Evolutionary conservation across 306 rosid species (phyloP), one percentile per base, ranked within the genome.

Genomic region (Trichosanthes cucumerina): DNA sequence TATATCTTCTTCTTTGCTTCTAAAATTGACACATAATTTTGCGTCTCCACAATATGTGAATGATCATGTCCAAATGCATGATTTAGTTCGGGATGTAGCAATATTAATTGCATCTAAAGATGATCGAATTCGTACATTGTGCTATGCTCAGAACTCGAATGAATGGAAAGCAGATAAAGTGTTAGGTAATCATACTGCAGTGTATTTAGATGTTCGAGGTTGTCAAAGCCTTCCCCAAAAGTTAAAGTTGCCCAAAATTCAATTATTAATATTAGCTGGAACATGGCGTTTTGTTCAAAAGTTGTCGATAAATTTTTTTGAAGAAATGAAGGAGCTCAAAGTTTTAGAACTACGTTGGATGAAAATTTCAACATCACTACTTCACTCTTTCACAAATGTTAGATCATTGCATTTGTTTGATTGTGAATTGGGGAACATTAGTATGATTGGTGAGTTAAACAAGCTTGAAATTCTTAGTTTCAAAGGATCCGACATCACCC

Each of bases 41-140:
- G n/a, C n/a, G n/a, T n/a, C n/a, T n/a, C n/a, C n/a, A n/a, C n/a
- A n/a, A n/a, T n/a, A n/a, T n/a, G n/a, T n/a, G n/a, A n/a, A n/a
- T n/a, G n/a, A n/a, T n/a, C n/a, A n/a, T n/a, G n/a, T n/a, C n/a
- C n/a, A n/a, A 58, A 78, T 82, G 81, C 84, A 82, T 1, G 81
- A 78, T 38, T 0, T 82, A 4, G 50, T 78, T 34, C 75, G 79
- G 4, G 81, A 82, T 69, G 84, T 77, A 77, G 63, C 64, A 47
- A 57, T 77, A 57, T 4, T 0, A 0, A 82, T 82, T 50, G 62
- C 82, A 13, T 70, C 65, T 3, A 24, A 21, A 44, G 59, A 82
- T 18, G 63, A 6, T 1, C 60, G 23, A 19, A 74, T 49, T 14
- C 9, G 14, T 65, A 33, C 44, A 15, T 18, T 64, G 21, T 15